phyloP scores from a whole-genome alignment of 2,329 filamentous ascomycete species.

The Ophiosphaerella narmari region DNA sequence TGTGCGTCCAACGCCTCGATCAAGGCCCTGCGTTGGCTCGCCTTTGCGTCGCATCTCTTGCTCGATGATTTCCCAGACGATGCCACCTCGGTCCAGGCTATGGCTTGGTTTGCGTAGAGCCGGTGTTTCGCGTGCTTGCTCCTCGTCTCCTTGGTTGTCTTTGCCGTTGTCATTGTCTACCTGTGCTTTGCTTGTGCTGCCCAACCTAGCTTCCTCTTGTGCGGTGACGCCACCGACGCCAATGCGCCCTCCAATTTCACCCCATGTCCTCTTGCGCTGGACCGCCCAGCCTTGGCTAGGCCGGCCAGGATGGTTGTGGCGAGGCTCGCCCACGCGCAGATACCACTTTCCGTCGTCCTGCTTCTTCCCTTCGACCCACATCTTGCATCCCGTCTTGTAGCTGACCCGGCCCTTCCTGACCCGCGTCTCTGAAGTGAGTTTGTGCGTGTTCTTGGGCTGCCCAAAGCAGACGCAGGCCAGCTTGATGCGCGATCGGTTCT shows the following conservation, averaged over 20 bases:
- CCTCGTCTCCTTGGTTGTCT: slow-evolving; percentile 4
- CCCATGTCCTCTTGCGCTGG: slow-evolving; percentile 43
- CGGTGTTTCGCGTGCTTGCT: not conserved
- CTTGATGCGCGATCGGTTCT: slow-evolving; percentile 43
- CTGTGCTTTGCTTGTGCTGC: slow-evolving; percentile 3
- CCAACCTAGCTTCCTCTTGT: slow-evolving; percentile 28
- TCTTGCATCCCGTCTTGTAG: slow-evolving; percentile 42
- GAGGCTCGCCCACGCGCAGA: slow-evolving; percentile 33
- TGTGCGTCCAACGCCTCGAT: slow-evolving; percentile 39
- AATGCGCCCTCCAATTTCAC: slow-evolving; percentile 33
- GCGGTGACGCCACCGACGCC: slow-evolving; percentile 40
- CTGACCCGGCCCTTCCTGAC: slow-evolving; percentile 40
- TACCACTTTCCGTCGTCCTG: slow-evolving; percentile 36
- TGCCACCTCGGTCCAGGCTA: slow-evolving; percentile 33
- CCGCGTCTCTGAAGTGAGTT: slow-evolving; percentile 41
- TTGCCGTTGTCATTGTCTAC: slow-evolving; percentile 5
- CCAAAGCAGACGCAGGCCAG: slow-evolving; percentile 45
- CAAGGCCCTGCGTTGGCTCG: slow-evolving; percentile 30
- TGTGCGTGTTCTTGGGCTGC: slow-evolving; percentile 43
- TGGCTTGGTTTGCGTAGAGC: slow-evolving; percentile 17
- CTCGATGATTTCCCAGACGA: slow-evolving; percentile 43
- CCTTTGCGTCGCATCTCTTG: slow-evolving; percentile 40
- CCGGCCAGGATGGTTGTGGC: slow-evolving; percentile 39
- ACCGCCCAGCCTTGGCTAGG: slow-evolving; percentile 37
- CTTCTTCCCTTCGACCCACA: slow-evolving; percentile 44